phyloP scores from a whole-genome alignment of 2,329 filamentous ascomycete genomes.

The Ophiostoma ulmi region DNA sequence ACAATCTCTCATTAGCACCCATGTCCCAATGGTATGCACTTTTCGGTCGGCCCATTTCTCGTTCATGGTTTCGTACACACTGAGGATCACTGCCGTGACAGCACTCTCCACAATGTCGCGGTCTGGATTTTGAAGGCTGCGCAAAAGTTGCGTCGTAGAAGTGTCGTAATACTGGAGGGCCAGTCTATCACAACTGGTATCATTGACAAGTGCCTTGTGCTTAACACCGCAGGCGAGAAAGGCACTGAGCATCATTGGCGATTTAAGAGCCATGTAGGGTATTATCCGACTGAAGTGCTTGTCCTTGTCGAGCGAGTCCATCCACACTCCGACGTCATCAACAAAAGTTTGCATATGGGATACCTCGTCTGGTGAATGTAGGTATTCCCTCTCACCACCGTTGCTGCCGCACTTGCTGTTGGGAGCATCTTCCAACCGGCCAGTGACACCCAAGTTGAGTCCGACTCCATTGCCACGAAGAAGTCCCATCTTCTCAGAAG shows the following conservation, averaged over 20 bases:
- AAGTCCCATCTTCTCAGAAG: slow-evolving; percentile 36
- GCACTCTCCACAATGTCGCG: slow-evolving; percentile 80
- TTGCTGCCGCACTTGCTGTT: slow-evolving; percentile 1
- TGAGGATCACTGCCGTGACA: slow-evolving; percentile 79
- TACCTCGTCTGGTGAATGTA: slow-evolving; percentile 71
- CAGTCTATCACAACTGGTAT: slow-evolving; percentile 56
- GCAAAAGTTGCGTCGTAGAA: slow-evolving; percentile 71
- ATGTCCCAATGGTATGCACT: slow-evolving; percentile 81
- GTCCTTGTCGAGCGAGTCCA: slow-evolving; percentile 81
- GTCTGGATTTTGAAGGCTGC: slow-evolving; percentile 75
- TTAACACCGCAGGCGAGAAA: slow-evolving; percentile 83
- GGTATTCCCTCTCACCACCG: slow-evolving; percentile 51
- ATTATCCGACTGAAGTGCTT: slow-evolving; percentile 82
- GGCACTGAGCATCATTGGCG: slow-evolving; percentile 84
- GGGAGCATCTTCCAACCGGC: neutral
- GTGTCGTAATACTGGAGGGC: slow-evolving; percentile 73
- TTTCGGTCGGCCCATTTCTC: slow-evolving; percentile 73
- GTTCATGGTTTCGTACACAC: slow-evolving; percentile 91
- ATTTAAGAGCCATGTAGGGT: slow-evolving; percentile 75
- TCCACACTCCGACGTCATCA: slow-evolving; percentile 85
- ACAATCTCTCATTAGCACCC: slow-evolving; percentile 83
- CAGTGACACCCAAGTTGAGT: neutral
- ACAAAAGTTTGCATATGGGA: slow-evolving; percentile 90
- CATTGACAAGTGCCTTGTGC: slow-evolving; percentile 67
- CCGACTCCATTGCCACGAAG: neutral